These are phyloP conservation scores for Papiliotrema nemorosa DNA, from an alignment of 1,284 basidiomycete species.

Conservation along the genomic window DNA sequence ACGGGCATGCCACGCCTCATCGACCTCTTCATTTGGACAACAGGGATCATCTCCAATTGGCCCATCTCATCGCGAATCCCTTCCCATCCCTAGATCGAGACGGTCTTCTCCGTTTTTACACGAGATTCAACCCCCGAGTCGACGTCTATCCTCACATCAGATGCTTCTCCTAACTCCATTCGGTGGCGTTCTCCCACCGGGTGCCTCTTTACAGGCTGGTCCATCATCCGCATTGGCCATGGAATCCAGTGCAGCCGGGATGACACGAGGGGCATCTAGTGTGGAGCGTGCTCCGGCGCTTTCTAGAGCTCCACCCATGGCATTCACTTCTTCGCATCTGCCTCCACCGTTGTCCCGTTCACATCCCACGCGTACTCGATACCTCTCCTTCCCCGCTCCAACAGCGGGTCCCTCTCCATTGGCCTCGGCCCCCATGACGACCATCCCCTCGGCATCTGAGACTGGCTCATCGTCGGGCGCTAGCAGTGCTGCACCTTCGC, in stretches of 20 bases:
- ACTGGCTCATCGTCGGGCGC: slow-evolving; percentile 10
- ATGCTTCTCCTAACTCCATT: slow-evolving; percentile 41
- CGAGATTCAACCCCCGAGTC: slow-evolving; percentile 35
- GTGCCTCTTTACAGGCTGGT: slow-evolving; percentile 5
- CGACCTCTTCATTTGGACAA: background rate
- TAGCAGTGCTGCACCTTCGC: slow-evolving; percentile 5
- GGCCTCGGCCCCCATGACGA: slow-evolving; percentile 26
- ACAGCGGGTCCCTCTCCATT: slow-evolving; percentile 21
- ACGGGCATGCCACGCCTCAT: background rate
- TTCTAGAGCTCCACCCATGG: background rate
- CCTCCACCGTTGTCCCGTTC: background rate
- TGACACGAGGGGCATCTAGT: slow-evolving; percentile 4
- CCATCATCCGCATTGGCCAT: background rate
- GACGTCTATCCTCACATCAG: slow-evolving; percentile 33
- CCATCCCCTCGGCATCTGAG: slow-evolving; percentile 24
- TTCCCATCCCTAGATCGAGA: slow-evolving; percentile 11
- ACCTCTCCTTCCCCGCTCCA: slow-evolving; percentile 11
- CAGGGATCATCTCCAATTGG: background rate
- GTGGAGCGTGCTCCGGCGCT: background rate
- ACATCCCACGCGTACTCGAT: slow-evolving; percentile 2
- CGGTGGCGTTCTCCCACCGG: slow-evolving; percentile 23
- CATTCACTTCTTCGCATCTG: background rate
- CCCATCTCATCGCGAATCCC: background rate
- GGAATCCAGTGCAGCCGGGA: background rate
- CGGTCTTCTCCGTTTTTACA: slow-evolving; percentile 29